Base-by-base conservation (phyloP, 2,329 filamentous ascomycete species). In the Metarhizium humberi region DNA sequence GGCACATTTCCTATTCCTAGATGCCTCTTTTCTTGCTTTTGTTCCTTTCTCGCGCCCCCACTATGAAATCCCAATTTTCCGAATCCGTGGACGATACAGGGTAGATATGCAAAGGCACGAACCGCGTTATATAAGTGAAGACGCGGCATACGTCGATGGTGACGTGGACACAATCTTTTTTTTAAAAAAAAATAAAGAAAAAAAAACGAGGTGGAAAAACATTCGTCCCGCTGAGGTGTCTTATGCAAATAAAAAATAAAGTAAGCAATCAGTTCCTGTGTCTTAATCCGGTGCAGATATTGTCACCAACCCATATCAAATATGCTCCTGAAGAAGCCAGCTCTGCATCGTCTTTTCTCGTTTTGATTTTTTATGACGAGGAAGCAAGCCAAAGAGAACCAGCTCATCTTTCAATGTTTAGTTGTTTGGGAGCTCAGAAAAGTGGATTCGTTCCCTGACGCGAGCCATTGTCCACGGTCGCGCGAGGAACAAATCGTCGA, bases 381-480 rank as follows among this genome's bases (percentile, higher is more conserved):
- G 2, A 20, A 20, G 3, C 42, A 20, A 45, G 45, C 3, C 10
- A 6, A 16, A 14, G 13, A 6, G 13, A 29, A 30, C 6, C 7
- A 30, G 25, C 11, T 18, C 14, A 13, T 30, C 7, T 30, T 18
- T 48, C 10, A 8, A 29, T 6, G 11, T 16, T 40, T 40, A 51
- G 40, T 54, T 51, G 34, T 57, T 62, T 30, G 51, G 53, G 57
- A 64, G 55, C 56, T 63, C 59, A 4, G 67, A 64, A 3, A 64
- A 38, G 45, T 66, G 63, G 32, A 66, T 51, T 34, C 61, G 60
- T 25, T 62, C 57, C 20, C 60, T 51, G 36, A 64, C 51, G 3
- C 57, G 55, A 16, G 43, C 53, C 46, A 68, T 47, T 7, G 20
- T 57, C 57, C 8, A 60, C 45, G 6, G 55, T 53, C n/a, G 30